Conservation (phyloP, 345 rosid genomes). For the Luvunga scandens region DNA sequence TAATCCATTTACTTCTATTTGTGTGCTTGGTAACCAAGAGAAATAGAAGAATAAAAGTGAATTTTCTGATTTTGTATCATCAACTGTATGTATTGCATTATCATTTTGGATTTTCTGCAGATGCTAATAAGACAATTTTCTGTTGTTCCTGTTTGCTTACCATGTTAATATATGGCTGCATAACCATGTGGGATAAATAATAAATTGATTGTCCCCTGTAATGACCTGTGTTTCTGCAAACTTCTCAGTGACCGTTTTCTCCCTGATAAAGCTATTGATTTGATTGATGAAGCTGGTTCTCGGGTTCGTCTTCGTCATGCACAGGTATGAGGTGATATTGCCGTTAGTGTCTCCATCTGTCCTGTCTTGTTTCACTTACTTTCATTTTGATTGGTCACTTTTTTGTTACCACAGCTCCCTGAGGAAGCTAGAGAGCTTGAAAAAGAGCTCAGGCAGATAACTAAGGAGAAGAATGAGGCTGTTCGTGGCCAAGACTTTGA, state of each 20-base stretch:
- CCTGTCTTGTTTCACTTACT: neutral
- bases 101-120: neutral
- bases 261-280: constrained; percentile 97
- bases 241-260: constrained; percentile 85
- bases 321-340: constrained; percentile 47
- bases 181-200: neutral
- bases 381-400: constrained; percentile 17
- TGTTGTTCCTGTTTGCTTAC: neutral
- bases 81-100: neutral
- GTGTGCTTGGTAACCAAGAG: neutral
- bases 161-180: neutral
- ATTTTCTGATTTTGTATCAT: neutral
- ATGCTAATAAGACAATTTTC: neutral
- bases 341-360: neutral
- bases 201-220: neutral
- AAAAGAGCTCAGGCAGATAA: constrained; percentile 88
- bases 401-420: constrained; percentile 58
- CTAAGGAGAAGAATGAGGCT: constrained; percentile 95
- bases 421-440: constrained; percentile 99
- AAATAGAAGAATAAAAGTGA: neutral
- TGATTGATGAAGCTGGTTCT: constrained; percentile 99
- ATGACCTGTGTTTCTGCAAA: neutral
- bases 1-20: too few relatives aligned
- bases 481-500: constrained; percentile 94
- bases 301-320: constrained; percentile 96